Base-by-base conservation (phyloP, 345 rosid species). In the Dipteronia dyeriana region DNA sequence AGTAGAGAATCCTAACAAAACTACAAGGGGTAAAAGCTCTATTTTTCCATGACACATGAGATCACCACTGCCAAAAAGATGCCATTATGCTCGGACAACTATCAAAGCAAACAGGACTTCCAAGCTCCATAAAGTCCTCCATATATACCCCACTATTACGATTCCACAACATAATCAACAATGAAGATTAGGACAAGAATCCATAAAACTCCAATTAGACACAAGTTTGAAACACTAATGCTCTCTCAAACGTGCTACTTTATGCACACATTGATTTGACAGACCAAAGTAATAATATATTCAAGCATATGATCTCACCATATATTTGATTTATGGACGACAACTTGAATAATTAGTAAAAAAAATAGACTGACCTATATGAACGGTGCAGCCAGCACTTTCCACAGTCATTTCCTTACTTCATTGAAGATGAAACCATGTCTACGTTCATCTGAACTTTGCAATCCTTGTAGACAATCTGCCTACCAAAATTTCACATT, bases 31-130 rank as follows among this genome's bases (percentile, higher is more conserved):
- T 22, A 54, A 38, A 71, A 20, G 14, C 2, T 3, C 1, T 53
- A 53, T 14, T 16, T 53, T 53, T 1, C 2, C 0, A 14, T 2
- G 51, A 49, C 53, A 1, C 14, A 7, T 41, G 53, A 22, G 8
- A 20, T 39, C 45, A 56, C 75, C 75, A 72, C 9, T 20, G 34
- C 51, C 31, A 19, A 57, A 56, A 60, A 41, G 62, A 71, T 54
- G 51, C 11, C 29, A 56, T 20, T 38, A 13, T 1, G 43, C 34
- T 71, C 49, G 65, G 54, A 47, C 64, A 8, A 56, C 49, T 26
- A 57, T 56, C 13, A 20, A 56, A 34, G n/a, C 20, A 57, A 71
- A 57, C 2, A 20, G 51, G 23, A 34, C 22, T 29, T 34, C 34
- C 17, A 54, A 63, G 22, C 61, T 54, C 70, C 22, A 67, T 22